Evolutionary conservation across 306 rosid species (phyloP).

Genomic region (Medicago lupulina): DNA sequence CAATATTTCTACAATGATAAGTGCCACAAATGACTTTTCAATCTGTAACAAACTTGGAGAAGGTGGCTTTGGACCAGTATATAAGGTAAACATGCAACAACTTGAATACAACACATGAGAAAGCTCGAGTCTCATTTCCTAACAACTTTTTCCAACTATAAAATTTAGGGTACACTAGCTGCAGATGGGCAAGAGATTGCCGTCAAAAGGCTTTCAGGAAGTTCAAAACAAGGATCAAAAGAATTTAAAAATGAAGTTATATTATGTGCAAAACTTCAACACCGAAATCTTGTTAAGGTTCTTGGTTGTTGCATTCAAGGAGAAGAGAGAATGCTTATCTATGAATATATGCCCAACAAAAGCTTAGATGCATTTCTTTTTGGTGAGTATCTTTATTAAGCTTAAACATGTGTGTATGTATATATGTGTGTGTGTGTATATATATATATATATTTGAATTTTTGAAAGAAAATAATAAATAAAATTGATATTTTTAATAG

Average conservation of each 20-base stretch:
- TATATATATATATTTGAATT: too few species aligned
- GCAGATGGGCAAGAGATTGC: slow-evolving; percentile 36
- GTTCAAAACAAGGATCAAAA: slow-evolving; percentile 33
- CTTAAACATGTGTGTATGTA: too few species aligned
- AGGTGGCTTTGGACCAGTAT: slow-evolving; percentile 47
- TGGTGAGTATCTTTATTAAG: too few species aligned
- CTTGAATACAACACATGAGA: background rate
- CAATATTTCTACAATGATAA: background rate
- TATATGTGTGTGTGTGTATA: too few species aligned
- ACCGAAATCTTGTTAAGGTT: slow-evolving; percentile 34
- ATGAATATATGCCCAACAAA: slow-evolving; percentile 15
- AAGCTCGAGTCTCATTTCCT: background rate
- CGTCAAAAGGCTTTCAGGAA: slow-evolving; percentile 41
- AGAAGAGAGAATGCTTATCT: slow-evolving; percentile 17
- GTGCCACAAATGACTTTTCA: slow-evolving; percentile 39
- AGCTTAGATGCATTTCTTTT: slow-evolving; percentile 34
- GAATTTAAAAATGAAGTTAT: slow-evolving; percentile 33
- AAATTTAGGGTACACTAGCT: slow-evolving; percentile 23
- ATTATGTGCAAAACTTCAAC: slow-evolving; percentile 32
- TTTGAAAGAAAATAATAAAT: background rate
- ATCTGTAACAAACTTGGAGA: slow-evolving; percentile 38
- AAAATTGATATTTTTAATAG: background rate
- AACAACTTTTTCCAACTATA: background rate
- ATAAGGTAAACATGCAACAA: slow-evolving; percentile 24
- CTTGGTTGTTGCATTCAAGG: slow-evolving; percentile 34